Evolutionary conservation across 257 asterid genomes (phyloP), one percentile per base, ranked within the genome.

Genomic region (Rubia yunnanensis): DNA sequence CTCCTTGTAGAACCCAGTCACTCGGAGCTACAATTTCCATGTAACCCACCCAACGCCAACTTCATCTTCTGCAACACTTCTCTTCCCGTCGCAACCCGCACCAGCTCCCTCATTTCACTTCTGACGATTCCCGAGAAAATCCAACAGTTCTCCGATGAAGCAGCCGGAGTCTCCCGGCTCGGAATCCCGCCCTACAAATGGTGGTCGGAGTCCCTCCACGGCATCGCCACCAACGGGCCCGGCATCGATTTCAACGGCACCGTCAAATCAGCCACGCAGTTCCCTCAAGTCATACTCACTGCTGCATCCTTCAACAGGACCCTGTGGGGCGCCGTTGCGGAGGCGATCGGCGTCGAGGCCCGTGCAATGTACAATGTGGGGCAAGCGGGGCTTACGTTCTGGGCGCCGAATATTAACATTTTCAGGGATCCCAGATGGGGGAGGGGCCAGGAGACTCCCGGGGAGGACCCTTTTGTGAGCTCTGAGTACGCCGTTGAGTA

Each of bases 371-470:
- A 77, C 63, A 85, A 74, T 56, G 31, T 48, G 3, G 97, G 98
- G 3, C 97, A 87, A 72, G 86, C 96, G 5, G 98, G 98, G 60
- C 63, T 92, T 77, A 92, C 96, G 7, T 92, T 76, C 70, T 92
- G 94, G 95, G 98, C 98, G 15, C 98, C 98, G 50, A 89, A 89
- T 78, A 81, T 92, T 63, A 92, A 92, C 62, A 65, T 92, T n/a
- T 92, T 92, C 71, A 82, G 91, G 75, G 98, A 92, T 30, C 98
- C 97, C 27, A 89, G 98, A 72, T 92, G 98, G 98, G 98, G 97
- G 52, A 84, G 98, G 59, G 98, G 98, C 14, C 95, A 85, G 78
- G 98, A 92, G 81, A 92, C 98, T 4, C 96, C 96, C 1, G 98
- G 98, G 73, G 98, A 92, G 82, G 98, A 92, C 71, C 98, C 97